A percentile compares a stretch with the other conserved stretches of the same genome.
Conservation (phyloP, 2,329 filamentous ascomycete species). For the Berkeleyomyces basicola region DNA sequence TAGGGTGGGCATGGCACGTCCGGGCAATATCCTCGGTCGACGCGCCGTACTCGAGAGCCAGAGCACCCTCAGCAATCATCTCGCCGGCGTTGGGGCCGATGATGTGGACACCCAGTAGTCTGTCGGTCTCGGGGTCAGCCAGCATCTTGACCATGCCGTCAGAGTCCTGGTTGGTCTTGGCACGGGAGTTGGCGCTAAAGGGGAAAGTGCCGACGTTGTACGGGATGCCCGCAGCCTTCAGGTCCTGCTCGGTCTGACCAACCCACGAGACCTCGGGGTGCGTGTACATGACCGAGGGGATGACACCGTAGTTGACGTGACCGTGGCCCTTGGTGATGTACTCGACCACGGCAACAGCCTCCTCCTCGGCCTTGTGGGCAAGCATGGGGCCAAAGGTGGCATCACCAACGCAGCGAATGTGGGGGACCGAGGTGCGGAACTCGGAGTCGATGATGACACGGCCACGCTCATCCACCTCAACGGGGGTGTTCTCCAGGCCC, state of each 20-base stretch:
- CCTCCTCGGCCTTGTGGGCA: slow-evolving; percentile 98
- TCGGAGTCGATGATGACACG: slow-evolving; percentile 95
- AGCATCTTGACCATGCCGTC: slow-evolving; percentile 97
- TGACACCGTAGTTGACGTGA: slow-evolving; percentile 96
- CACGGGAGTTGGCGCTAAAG: slow-evolving; percentile 94
- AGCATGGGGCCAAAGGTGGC: slow-evolving; percentile 97
- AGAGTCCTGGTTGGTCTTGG: slow-evolving; percentile 95
- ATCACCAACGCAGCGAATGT: slow-evolving; percentile 94
- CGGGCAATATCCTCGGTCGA: slow-evolving; percentile 87
- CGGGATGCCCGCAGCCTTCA: slow-evolving; percentile 76
- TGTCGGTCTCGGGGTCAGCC: slow-evolving; percentile 88
- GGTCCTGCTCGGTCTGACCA: slow-evolving; percentile 88
- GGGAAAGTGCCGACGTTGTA: slow-evolving; percentile 92
- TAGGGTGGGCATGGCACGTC: slow-evolving; percentile 94
- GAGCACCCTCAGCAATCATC: slow-evolving; percentile 96
- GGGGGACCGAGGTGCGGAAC: slow-evolving; percentile 92
- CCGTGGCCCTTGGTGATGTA: slow-evolving; percentile 97
- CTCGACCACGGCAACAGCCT: slow-evolving; percentile 85
- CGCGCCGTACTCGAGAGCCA: slow-evolving; percentile 92
- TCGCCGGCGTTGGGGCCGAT: slow-evolving; percentile 90
- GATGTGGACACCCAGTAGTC: slow-evolving; percentile 90
- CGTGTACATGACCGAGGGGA: slow-evolving; percentile 99
- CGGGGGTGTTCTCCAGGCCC: slow-evolving; percentile 81
- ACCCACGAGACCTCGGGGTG: slow-evolving; percentile 98
- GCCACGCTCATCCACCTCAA: slow-evolving; percentile 83